These are phyloP conservation scores for Smallanthus sonchifolius DNA, from an alignment of 129 eudicot species.

Conservation along the genomic window DNA sequence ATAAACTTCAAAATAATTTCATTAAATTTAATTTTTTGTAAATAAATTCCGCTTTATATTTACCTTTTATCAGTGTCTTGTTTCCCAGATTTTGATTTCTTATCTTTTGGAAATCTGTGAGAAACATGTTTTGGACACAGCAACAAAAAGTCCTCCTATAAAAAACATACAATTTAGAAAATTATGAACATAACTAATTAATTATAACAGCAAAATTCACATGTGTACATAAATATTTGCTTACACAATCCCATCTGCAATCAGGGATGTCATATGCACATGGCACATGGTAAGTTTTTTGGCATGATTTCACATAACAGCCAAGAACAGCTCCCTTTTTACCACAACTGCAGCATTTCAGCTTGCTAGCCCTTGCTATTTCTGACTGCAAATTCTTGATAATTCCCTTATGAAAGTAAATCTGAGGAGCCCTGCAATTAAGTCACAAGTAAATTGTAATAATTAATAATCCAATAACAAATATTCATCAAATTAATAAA, in stretches of 20 bases:
- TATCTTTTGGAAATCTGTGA: slow-evolving; percentile 61
- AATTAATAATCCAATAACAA: neutral
- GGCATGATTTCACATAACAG: slow-evolving; percentile 61
- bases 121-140: slow-evolving; percentile 66
- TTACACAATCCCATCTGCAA: slow-evolving; percentile 91
- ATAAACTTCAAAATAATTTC: neutral
- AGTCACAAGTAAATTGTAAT: neutral
- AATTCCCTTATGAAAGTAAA: slow-evolving; percentile 41
- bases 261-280: slow-evolving; percentile 56
- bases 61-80: slow-evolving; percentile 13
- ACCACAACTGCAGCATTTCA: slow-evolving; percentile 72
- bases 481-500: neutral
- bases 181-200: neutral
- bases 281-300: slow-evolving; percentile 73
- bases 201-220: neutral
- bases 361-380: slow-evolving; percentile 72
- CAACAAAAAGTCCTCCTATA: slow-evolving; percentile 55
- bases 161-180: neutral
- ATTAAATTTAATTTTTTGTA: neutral
- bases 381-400: slow-evolving; percentile 74
- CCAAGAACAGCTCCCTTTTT: slow-evolving; percentile 93
- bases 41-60: neutral
- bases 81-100: slow-evolving; percentile 38
- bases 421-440: slow-evolving; percentile 71
- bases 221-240: slow-evolving; percentile 9